phyloP scores from a whole-genome alignment of 257 asterid genomes.

The Forsythia suspensa region DNA sequence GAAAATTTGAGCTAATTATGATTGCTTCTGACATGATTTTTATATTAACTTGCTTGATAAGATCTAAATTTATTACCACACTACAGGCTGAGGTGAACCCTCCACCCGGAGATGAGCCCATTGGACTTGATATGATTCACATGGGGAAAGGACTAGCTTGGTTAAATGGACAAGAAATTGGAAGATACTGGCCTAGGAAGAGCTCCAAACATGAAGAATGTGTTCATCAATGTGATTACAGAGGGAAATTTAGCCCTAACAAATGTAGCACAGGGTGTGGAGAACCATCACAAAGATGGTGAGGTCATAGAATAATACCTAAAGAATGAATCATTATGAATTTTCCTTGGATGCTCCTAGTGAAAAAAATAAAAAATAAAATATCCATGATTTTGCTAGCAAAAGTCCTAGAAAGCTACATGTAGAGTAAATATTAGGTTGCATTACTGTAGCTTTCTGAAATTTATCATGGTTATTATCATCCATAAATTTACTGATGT shows the following conservation, averaged over 20 bases:
- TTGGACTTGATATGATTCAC: slow-evolving; percentile 84
- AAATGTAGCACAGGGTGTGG: slow-evolving; percentile 88
- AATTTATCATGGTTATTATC: not conserved
- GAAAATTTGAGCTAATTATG: not conserved
- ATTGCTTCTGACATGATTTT: slow-evolving; percentile 6
- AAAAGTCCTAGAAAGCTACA: not conserved
- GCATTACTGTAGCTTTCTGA: not conserved
- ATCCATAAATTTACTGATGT: not conserved
- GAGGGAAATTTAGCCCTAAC: slow-evolving; percentile 82
- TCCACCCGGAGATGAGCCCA: slow-evolving; percentile 81
- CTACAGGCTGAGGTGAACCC: slow-evolving; percentile 70
- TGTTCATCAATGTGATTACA: slow-evolving; percentile 66
- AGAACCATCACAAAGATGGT: slow-evolving; percentile 94
- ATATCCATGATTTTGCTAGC: not conserved
- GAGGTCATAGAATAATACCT: slow-evolving; percentile 20
- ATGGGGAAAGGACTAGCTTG: slow-evolving; percentile 97
- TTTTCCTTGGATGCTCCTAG: not conserved
- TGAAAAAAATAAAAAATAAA: not conserved
- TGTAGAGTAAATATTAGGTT: not conserved
- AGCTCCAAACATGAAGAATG: slow-evolving; percentile 67
- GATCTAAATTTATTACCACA: not conserved
- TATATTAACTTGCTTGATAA: not conserved
- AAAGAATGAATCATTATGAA: not conserved
- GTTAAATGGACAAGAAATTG: slow-evolving; percentile 91
- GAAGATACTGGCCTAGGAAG: slow-evolving; percentile 85